A percentile compares a stretch with the other conserved stretches of the same genome.
These are phyloP conservation scores for Noccaea caerulescens DNA, from an alignment of 345 rosid genomes.

Conservation along the genomic window DNA sequence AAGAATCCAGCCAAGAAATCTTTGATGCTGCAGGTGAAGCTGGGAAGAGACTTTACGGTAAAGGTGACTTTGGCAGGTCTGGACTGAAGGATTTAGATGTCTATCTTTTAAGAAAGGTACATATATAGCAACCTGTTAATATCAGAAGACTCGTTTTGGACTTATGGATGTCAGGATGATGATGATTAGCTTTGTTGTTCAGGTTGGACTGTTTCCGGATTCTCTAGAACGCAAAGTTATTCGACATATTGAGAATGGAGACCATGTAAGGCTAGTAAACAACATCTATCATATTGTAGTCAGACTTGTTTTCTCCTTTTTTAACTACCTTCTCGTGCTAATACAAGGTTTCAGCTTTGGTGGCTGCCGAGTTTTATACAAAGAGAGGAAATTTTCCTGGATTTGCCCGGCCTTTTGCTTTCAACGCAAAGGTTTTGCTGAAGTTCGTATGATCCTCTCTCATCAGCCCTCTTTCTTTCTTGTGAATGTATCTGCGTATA, in stretches of 20 bases:
- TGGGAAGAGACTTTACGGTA: conserved; percentile 58
- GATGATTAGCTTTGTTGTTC: conserved; percentile 30
- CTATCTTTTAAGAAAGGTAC: conserved; percentile 71
- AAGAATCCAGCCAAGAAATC: conserved; percentile 49
- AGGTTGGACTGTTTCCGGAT: conserved; percentile 92
- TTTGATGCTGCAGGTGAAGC: conserved; percentile 63
- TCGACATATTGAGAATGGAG: conserved; percentile 72
- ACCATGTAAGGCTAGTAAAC: conserved; percentile 57
- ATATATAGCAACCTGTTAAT: conserved; percentile 20
- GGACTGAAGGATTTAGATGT: conserved; percentile 55
- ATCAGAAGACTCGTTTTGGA: conserved; percentile 5
- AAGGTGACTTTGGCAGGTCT: conserved; percentile 72
- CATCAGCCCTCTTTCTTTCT: conserved; percentile 2
- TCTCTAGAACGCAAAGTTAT: conserved; percentile 75
- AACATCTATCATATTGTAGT: conserved; percentile 11
- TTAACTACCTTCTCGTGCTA: conserved; percentile 34
- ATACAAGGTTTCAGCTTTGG: conserved; percentile 82
- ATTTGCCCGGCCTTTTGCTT: conserved; percentile 80
- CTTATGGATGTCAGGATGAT: conserved; percentile 23
- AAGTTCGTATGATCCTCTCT: conserved; percentile 55
- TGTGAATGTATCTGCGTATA: background rate
- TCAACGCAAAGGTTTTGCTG: conserved; percentile 72
- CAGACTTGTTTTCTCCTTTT: conserved; percentile 26
- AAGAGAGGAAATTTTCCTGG: conserved; percentile 81
- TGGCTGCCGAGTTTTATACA: conserved; percentile 84